phyloP scores from a whole-genome alignment of 345 rosid genomes.

The Punica granatum region DNA sequence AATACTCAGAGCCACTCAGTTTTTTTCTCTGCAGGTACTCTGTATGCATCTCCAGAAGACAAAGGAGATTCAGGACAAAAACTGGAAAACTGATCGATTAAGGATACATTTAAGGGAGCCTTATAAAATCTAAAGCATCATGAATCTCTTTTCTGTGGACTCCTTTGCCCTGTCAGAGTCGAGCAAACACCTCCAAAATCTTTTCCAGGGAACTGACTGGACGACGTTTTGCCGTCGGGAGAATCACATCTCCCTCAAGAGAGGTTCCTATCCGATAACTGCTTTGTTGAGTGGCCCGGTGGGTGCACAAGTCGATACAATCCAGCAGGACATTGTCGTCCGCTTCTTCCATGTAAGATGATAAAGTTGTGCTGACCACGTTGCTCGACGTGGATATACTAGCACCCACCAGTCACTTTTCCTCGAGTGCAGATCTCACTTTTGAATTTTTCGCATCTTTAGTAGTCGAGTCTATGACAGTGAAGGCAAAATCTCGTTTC shows the following conservation, averaged over 20 bases:
- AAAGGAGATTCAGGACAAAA: neutral
- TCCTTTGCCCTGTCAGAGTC: neutral
- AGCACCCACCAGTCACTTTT: neutral
- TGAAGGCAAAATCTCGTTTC: neutral
- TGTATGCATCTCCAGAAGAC: slow-evolving; percentile 3
- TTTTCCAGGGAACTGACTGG: neutral
- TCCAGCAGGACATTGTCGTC: slow-evolving; percentile 2
- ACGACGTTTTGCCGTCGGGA: neutral
- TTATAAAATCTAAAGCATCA: neutral
- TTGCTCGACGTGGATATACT: slow-evolving; percentile 22
- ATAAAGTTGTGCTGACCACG: slow-evolving; percentile 6
- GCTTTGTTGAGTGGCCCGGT: neutral
- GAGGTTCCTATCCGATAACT: neutral
- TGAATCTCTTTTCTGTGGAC: slow-evolving; percentile 14
- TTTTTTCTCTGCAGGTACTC: neutral
- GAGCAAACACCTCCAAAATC: neutral
- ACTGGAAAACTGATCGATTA: neutral
- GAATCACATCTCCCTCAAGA: neutral
- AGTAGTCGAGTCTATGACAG: neutral
- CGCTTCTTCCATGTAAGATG: slow-evolving; percentile 2
- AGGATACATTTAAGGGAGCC: neutral
- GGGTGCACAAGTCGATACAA: neutral
- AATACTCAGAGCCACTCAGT: neutral
- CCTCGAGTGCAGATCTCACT: too few species aligned
- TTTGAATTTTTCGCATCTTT: neutral